Conservation (phyloP, 2,329 filamentous ascomycete genomes). For the Byssochlamys sp. region DNA sequence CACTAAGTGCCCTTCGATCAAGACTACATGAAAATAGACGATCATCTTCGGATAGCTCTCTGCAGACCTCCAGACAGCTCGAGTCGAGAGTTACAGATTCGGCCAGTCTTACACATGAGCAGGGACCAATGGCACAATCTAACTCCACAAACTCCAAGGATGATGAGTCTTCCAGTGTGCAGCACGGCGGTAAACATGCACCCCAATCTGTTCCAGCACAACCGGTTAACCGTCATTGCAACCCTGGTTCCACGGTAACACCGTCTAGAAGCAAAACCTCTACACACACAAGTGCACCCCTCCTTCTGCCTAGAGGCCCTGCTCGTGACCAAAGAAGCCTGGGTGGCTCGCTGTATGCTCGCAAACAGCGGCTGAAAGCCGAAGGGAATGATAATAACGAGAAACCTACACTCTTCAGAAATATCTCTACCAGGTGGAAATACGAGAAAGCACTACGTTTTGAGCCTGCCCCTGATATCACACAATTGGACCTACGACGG, state of each 20-base stretch:
- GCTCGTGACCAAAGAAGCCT: background rate
- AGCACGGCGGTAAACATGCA: background rate
- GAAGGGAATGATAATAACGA: background rate
- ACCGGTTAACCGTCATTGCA: background rate
- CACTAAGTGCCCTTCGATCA: background rate
- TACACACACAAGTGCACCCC: background rate
- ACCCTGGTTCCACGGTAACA: background rate
- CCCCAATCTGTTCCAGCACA: background rate
- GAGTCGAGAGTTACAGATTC: background rate
- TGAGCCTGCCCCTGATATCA: slow-evolving; percentile 28
- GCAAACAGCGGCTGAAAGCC: background rate
- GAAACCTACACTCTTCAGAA: slow-evolving; percentile 8
- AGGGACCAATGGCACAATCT: background rate
- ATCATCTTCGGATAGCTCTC: background rate
- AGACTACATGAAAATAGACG: background rate
- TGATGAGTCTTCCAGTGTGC: background rate
- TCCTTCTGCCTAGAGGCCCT: background rate
- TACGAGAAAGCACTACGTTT: slow-evolving; percentile 22
- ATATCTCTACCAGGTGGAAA: slow-evolving; percentile 18
- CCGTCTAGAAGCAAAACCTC: background rate
- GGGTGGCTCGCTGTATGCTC: background rate
- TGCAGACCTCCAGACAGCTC: background rate
- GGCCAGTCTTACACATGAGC: background rate
- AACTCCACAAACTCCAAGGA: background rate
- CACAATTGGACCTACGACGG: slow-evolving; percentile 25